Conservation (phyloP, 2,329 filamentous ascomycete species). For the Aspergillus fumigatiaffinis region DNA sequence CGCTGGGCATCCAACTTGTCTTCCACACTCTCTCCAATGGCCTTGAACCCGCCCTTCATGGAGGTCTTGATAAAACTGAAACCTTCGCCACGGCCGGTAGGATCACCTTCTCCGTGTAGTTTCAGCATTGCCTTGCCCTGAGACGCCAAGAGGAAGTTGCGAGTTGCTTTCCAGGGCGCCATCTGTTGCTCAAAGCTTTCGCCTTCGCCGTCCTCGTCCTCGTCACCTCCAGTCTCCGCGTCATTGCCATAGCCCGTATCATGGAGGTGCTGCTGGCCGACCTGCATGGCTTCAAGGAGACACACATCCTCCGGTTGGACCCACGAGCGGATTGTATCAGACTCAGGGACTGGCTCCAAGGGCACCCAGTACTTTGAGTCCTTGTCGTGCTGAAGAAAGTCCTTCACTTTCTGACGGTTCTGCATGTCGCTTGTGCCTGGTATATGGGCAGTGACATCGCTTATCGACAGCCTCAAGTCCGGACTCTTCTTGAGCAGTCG, state of each 20-base stretch:
- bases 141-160: conserved; percentile 91
- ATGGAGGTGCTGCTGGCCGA: conserved; percentile 83
- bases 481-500: conserved; percentile 77
- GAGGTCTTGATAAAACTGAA: conserved; percentile 97
- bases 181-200: conserved; percentile 82
- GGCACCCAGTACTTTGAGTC: conserved; percentile 84
- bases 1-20: conserved; percentile 79
- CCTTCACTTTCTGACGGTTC: conserved; percentile 93
- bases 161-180: conserved; percentile 93
- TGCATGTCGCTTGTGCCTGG: conserved; percentile 91
- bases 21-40: conserved; percentile 81
- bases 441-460: conserved; percentile 88
- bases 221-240: conserved; percentile 62
- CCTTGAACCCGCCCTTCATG: conserved; percentile 97
- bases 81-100: conserved; percentile 85
- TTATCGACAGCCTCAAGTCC: conserved; percentile 65
- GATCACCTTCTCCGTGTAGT: conserved; percentile 90
- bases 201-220: conserved; percentile 62
- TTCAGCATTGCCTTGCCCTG: conserved; percentile 96
- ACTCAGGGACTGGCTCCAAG: conserved; percentile 72
- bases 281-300: conserved; percentile 92
- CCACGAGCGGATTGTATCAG: conserved; percentile 75
- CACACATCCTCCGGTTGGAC: conserved; percentile 96
- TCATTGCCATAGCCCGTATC: conserved; percentile 80
- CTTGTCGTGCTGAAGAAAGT: conserved; percentile 89